phyloP scores from a whole-genome alignment of 2,329 filamentous ascomycete species.

The Pseudopyricularia cyperi region DNA sequence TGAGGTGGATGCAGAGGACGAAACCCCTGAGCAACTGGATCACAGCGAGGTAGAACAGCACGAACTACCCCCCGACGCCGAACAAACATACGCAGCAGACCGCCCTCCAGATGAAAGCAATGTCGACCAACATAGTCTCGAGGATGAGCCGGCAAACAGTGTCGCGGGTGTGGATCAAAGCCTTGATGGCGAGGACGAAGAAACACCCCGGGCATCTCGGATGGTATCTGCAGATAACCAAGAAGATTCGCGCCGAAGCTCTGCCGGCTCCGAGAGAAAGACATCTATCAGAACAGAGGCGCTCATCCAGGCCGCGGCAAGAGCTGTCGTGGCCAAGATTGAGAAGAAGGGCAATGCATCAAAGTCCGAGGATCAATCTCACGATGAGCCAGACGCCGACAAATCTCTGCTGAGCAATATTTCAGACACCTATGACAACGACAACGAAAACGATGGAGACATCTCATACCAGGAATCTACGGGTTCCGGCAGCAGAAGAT shows the following conservation, averaged over 20 bases:
- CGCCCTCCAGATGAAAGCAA: not conserved
- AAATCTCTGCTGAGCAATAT: slow-evolving; percentile 4
- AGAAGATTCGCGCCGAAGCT: slow-evolving; percentile 6
- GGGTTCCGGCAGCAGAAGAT: slow-evolving; percentile 6
- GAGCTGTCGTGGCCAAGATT: slow-evolving; percentile 34
- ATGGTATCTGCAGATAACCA: slow-evolving; percentile 5
- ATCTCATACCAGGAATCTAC: slow-evolving; percentile 3
- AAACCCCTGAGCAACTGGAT: not conserved
- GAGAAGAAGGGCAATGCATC: slow-evolving; percentile 19
- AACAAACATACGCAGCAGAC: not conserved
- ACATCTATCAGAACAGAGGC: slow-evolving; percentile 33
- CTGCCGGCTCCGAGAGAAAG: slow-evolving; percentile 17
- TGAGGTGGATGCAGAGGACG: not conserved
- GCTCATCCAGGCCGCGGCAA: slow-evolving; percentile 38
- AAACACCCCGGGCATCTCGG: not conserved
- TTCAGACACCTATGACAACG: not conserved
- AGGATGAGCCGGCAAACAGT: not conserved
- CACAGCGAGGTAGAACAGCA: too few species aligned
- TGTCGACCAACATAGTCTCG: not conserved
- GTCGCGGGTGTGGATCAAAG: not conserved
- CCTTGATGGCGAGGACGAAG: slow-evolving; percentile 2
- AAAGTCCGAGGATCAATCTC: not conserved
- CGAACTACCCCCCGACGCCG: not conserved
- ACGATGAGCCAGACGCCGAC: slow-evolving; percentile 3
- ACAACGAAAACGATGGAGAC: slow-evolving; percentile 3